Evolutionary conservation across 129 eudicot genomes (phyloP).

Genomic region (Helichrysum umbraculigerum): DNA sequence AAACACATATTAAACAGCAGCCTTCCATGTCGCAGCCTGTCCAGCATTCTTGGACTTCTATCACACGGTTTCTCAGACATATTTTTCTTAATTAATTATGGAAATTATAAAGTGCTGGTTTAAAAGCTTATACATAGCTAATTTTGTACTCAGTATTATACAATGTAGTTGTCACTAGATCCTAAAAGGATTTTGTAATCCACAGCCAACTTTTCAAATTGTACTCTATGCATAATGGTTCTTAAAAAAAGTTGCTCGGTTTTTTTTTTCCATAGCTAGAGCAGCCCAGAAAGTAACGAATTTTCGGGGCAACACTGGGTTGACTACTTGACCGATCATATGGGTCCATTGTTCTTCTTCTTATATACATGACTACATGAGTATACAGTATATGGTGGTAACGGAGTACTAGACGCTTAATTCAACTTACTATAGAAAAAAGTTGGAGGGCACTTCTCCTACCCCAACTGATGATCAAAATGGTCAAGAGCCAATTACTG

Average conservation of each 20-base stretch:
- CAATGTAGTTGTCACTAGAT: not conserved
- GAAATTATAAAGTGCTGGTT: not conserved
- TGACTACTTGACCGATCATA: not conserved
- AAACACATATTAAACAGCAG: slow-evolving; percentile 12
- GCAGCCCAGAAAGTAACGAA: not conserved
- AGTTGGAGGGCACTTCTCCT: slow-evolving; percentile 39
- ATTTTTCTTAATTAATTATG: not conserved
- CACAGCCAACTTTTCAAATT: not conserved
- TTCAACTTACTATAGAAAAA: slow-evolving; percentile 12
- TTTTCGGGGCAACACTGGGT: not conserved
- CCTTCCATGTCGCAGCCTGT: slow-evolving; percentile 44
- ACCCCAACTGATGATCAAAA: slow-evolving; percentile 32
- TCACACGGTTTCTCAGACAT: slow-evolving; percentile 39
- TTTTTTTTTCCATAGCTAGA: not conserved
- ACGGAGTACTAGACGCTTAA: not conserved
- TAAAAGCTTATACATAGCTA: not conserved
- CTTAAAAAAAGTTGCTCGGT: not conserved
- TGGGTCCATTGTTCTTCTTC: not conserved
- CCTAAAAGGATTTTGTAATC: not conserved
- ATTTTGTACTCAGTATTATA: no score
- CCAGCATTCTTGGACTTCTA: slow-evolving; percentile 25
- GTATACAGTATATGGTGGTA: not conserved
- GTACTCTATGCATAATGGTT: not conserved
- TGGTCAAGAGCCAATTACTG: slow-evolving; percentile 11
- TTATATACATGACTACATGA: no score